Conservation (phyloP, 495 filamentous ascomycete genomes). For the Podospora pseudocomata region DNA sequence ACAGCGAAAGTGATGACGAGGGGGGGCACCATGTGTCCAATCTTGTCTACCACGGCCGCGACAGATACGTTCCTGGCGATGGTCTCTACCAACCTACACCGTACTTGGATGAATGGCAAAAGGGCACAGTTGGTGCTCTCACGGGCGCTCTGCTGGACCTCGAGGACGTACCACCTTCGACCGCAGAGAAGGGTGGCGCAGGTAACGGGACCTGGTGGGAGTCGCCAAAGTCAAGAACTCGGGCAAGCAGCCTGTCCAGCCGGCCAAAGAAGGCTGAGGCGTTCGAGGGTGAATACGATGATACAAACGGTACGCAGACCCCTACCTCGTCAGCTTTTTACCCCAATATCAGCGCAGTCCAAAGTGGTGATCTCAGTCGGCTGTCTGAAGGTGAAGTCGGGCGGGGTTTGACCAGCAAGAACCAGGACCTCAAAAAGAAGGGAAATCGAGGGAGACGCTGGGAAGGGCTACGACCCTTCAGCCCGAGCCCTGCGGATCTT, state of each 20-base stretch:
- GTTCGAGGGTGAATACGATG: conserved; percentile 50
- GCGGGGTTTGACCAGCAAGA: conserved; percentile 9
- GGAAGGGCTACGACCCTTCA: conserved; percentile 24
- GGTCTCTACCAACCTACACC: conserved; percentile 44
- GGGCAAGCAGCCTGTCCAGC: conserved; percentile 35
- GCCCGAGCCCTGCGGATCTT: conserved; percentile 16
- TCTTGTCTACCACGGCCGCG: conserved; percentile 41
- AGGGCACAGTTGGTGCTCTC: conserved; percentile 49
- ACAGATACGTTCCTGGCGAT: conserved; percentile 40
- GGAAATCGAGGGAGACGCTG: conserved; percentile 17
- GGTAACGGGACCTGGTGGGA: conserved; percentile 53
- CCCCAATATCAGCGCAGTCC: conserved; percentile 20
- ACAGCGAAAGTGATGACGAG: conserved; percentile 23
- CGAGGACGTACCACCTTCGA: conserved; percentile 33
- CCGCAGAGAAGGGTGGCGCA: conserved; percentile 29
- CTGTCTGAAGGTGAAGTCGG: conserved; percentile 11
- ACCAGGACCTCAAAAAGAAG: conserved; percentile 18
- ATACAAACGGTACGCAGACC: conserved; percentile 44
- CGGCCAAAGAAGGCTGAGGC: conserved; percentile 42
- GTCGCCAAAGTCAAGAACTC: conserved; percentile 35
- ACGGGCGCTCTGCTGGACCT: conserved; percentile 49
- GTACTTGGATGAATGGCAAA: conserved; percentile 58
- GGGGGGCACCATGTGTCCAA: conserved; percentile 40
- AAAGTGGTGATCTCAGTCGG: conserved; percentile 13
- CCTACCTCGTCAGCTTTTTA: conserved; percentile 11